A percentile compares a stretch with the other conserved stretches of the same genome.
Evolutionary conservation across 352 stramenopile species (phyloP).

Genomic region (Globisporangium polare): DNA sequence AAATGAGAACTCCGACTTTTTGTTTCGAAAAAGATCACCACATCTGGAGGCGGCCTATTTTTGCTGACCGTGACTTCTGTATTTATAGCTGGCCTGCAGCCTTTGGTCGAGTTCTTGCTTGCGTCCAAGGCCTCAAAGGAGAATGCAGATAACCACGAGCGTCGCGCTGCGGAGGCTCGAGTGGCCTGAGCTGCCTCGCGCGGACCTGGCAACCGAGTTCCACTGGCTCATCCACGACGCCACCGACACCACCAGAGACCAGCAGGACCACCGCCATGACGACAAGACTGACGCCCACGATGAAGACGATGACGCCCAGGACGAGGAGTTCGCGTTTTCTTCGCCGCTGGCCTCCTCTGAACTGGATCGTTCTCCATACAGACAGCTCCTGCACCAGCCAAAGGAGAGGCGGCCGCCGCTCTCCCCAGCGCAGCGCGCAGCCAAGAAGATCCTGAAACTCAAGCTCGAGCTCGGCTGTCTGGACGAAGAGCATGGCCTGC

Average conservation of each 20-base stretch:
- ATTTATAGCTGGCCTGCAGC: not conserved
- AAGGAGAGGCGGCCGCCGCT: constrained; percentile 16
- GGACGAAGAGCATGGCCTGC: not conserved
- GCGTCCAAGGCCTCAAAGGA: not conserved
- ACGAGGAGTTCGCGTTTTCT: not conserved
- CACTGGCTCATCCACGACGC: constrained; percentile 32
- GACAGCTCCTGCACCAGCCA: constrained; percentile 19
- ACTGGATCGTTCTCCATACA: constrained; percentile 34
- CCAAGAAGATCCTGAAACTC: constrained; percentile 49
- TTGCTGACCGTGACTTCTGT: not conserved
- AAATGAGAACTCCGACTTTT: too few species aligned
- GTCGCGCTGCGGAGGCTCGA: constrained; percentile 23
- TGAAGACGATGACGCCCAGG: not conserved
- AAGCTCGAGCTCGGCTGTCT: constrained; percentile 28
- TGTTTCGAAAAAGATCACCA: too few species aligned
- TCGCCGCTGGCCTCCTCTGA: not conserved
- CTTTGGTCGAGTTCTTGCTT: not conserved
- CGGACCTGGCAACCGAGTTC: constrained; percentile 42
- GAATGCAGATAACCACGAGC: not conserved
- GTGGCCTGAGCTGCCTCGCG: constrained; percentile 27
- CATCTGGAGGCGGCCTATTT: too few species aligned
- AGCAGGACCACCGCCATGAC: constrained; percentile 9
- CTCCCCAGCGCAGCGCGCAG: constrained; percentile 49
- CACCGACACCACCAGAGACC: constrained; percentile 2
- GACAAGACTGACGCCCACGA: not conserved